These are phyloP conservation scores for Aureobasidium sp. DNA, from an alignment of 2,329 filamentous ascomycete species.

Conservation along the genomic window DNA sequence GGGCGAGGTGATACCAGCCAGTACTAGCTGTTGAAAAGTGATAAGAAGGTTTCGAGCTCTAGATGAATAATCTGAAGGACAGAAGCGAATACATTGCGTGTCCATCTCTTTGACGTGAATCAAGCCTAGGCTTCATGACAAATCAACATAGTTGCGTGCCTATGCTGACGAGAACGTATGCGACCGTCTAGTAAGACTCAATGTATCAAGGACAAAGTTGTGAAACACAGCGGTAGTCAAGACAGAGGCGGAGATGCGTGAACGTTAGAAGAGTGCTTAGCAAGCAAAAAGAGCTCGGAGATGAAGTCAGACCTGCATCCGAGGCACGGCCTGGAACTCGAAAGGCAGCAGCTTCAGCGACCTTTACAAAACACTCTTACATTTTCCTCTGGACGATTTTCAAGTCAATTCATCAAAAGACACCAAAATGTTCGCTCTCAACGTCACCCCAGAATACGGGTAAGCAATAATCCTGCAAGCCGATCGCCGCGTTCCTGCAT, in stretches of 20 bases:
- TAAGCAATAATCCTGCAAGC: constrained; percentile 23
- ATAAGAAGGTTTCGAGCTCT: not conserved
- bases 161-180: not conserved
- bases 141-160: not conserved
- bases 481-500: not conserved
- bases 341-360: not conserved
- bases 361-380: not conserved
- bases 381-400: not conserved
- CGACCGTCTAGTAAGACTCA: not conserved
- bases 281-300: not conserved
- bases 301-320: not conserved
- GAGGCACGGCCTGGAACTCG: not conserved
- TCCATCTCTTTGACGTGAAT: not conserved
- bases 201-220: not conserved
- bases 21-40: not conserved
- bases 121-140: not conserved
- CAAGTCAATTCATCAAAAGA: not conserved
- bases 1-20: constrained; percentile 18
- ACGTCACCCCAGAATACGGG: constrained; percentile 44
- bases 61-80: not conserved
- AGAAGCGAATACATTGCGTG: not conserved
- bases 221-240: not conserved
- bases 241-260: not conserved
- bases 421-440: constrained; percentile 27
- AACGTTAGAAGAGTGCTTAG: not conserved